Conservation (phyloP, 2,329 filamentous ascomycete species). For the Dryadomyces quercivorus region DNA sequence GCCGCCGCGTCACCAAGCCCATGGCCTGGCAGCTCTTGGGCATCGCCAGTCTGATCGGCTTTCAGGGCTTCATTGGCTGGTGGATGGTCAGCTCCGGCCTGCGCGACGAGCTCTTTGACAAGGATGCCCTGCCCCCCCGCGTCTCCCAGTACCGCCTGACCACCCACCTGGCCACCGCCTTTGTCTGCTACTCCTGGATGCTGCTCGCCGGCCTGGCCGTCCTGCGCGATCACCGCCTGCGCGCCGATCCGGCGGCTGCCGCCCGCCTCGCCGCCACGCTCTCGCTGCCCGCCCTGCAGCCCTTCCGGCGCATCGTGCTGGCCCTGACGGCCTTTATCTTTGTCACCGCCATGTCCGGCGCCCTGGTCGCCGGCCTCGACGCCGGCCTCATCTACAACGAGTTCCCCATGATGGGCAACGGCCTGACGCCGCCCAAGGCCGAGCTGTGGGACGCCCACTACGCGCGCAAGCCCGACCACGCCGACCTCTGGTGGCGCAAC, state of each 20-base stretch:
- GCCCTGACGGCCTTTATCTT: slow-evolving; percentile 69
- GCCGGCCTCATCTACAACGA: slow-evolving; percentile 98
- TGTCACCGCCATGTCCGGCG: slow-evolving; percentile 83
- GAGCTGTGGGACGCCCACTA: slow-evolving; percentile 85
- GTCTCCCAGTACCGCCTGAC: slow-evolving; percentile 92
- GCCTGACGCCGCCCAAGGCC: slow-evolving; percentile 64
- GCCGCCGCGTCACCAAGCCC: slow-evolving; percentile 60
- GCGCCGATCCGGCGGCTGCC: slow-evolving; percentile 54
- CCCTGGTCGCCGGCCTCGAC: slow-evolving; percentile 85
- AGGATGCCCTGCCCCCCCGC: slow-evolving; percentile 79
- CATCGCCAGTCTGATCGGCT: slow-evolving; percentile 81
- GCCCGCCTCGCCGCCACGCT: slow-evolving; percentile 49
- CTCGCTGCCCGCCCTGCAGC: slow-evolving; percentile 51
- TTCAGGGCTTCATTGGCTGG: slow-evolving; percentile 93
- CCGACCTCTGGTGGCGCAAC: slow-evolving; percentile 93
- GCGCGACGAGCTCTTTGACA: slow-evolving; percentile 88
- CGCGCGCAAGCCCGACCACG: slow-evolving; percentile 61
- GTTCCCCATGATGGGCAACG: slow-evolving; percentile 88
- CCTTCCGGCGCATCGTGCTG: slow-evolving; percentile 62
- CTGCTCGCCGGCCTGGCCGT: slow-evolving; percentile 77
- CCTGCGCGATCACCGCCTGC: slow-evolving; percentile 61
- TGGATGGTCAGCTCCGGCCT: slow-evolving; percentile 99
- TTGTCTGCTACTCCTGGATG: slow-evolving; percentile 91
- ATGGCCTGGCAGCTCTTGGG: slow-evolving; percentile 71
- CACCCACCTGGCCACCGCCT: slow-evolving; percentile 80